These are phyloP conservation scores for Alternaria consortialis DNA, from an alignment of 2,329 filamentous ascomycete genomes.

Conservation along the genomic window DNA sequence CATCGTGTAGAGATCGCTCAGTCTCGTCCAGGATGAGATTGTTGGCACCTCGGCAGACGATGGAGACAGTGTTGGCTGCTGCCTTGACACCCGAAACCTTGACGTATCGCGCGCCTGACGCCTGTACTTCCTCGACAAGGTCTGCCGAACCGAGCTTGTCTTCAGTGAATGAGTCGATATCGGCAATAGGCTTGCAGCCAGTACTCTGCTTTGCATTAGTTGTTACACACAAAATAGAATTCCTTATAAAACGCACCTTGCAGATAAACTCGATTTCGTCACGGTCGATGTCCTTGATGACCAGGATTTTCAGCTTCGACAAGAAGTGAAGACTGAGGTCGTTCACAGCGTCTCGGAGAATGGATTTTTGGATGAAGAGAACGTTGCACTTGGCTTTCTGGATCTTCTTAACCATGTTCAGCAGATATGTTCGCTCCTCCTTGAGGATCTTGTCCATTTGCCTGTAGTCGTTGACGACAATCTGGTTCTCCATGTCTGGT, in stretches of 20 bases:
- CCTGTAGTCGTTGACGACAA: conserved; percentile 98
- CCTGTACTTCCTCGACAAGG: conserved; percentile 89
- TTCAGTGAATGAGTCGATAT: conserved; percentile 97
- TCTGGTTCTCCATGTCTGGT: conserved; percentile 99
- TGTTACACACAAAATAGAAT: conserved; percentile 19
- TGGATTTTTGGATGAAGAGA: conserved; percentile 97
- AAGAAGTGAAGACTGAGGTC: conserved; percentile 97
- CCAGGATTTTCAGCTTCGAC: conserved; percentile 93
- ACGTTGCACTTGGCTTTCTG: conserved; percentile 99
- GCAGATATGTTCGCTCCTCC: conserved; percentile 95
- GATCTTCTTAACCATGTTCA: conserved; percentile 99
- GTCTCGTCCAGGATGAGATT: conserved; percentile 94
- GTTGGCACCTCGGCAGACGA: conserved; percentile 95
- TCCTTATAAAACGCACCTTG: conserved; percentile 62
- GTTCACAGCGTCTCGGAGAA: conserved; percentile 96
- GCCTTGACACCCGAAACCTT: conserved; percentile 93
- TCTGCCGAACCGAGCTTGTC: conserved; percentile 96
- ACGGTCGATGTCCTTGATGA: conserved; percentile 96
- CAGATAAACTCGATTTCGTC: conserved; percentile 99
- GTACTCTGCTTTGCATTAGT: conserved; percentile 67
- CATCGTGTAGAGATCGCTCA: conserved; percentile 95
- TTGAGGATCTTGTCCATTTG: conserved; percentile 99
- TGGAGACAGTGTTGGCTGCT: conserved; percentile 85
- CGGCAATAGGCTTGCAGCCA: conserved; percentile 97
- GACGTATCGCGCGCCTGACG: conserved; percentile 87